Evolutionary conservation across 805 yeast genomes (phyloP).

Genomic region (Yarrowia osloensis): DNA sequence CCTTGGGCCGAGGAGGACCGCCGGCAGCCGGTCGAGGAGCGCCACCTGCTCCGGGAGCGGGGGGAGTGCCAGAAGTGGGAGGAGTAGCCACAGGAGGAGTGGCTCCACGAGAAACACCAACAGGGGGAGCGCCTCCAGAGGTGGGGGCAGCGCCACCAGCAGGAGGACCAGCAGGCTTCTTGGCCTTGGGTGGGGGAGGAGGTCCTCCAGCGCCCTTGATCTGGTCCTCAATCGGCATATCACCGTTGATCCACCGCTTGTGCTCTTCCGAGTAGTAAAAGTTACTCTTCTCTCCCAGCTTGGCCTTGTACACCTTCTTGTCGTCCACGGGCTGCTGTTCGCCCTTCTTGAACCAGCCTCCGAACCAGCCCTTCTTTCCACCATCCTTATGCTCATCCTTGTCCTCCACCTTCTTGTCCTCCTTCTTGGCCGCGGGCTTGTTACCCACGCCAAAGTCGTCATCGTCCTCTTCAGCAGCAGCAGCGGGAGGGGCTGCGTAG

Average conservation of each 20-base stretch:
- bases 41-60: constrained; percentile 38
- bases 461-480: constrained; percentile 33
- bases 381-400: constrained; percentile 37
- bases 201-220: constrained; percentile 57
- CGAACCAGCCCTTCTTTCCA: constrained; percentile 48
- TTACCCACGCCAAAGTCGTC: constrained; percentile 34
- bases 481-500: constrained; percentile 21
- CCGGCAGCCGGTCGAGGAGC: constrained; percentile 32
- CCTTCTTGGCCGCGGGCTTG: constrained; percentile 38
- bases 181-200: constrained; percentile 64
- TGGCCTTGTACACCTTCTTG: constrained; percentile 77
- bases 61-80: constrained; percentile 34
- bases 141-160: constrained; percentile 31
- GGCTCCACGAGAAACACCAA: constrained; percentile 40
- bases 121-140: constrained; percentile 37
- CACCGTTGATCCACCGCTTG: constrained; percentile 82
- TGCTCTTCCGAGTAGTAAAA: constrained; percentile 81
- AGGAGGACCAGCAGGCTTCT: constrained; percentile 29
- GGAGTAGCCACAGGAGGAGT: constrained; percentile 29
- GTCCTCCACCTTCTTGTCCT: constrained; percentile 35
- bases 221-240: constrained; percentile 44
- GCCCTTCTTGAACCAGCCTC: constrained; percentile 62
- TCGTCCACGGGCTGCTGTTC: constrained; percentile 52
- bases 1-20: constrained; percentile 33
- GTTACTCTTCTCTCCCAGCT: constrained; percentile 74